phyloP scores from a whole-genome alignment of 129 eudicot genomes.

The Arctium lappa region DNA sequence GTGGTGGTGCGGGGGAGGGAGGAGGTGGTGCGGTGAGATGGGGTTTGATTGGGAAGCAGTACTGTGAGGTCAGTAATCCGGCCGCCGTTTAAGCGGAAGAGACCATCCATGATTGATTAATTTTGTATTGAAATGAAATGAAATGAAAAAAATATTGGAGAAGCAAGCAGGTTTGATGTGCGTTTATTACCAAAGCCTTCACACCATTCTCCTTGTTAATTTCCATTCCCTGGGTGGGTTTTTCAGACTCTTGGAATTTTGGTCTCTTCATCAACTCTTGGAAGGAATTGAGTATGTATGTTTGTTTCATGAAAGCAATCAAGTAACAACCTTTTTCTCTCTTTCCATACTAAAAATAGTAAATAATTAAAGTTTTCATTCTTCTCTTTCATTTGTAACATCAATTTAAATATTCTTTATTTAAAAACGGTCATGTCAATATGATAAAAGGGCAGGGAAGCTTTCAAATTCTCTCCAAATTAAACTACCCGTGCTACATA shows the following conservation, averaged over 20 bases:
- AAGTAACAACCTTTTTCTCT: neutral
- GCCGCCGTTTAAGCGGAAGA: conserved; percentile 39
- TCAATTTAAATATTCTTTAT: neutral
- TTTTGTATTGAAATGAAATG: neutral
- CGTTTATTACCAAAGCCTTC: conserved; percentile 33
- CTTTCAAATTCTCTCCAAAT: no score
- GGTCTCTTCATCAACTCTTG: neutral
- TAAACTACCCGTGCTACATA: neutral
- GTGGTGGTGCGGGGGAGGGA: conserved; percentile 3
- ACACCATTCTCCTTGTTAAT: conserved; percentile 1
- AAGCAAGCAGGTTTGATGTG: conserved; percentile 17
- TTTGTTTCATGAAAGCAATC: neutral
- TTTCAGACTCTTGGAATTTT: neutral
- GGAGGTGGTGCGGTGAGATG: conserved; percentile 18
- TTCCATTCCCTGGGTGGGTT: no score
- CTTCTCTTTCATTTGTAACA: neutral
- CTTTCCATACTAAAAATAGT: neutral
- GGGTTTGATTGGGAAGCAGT: conserved; percentile 22
- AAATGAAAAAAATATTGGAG: neutral
- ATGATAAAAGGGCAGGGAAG: no score
- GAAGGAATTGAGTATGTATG: neutral
- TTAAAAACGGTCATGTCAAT: no score
- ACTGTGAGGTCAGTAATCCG: conserved; percentile 24
- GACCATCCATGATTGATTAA: conserved; percentile 40
- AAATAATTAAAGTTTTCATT: neutral